Evolutionary conservation across 306 rosid species (phyloP).

Genomic region (Pterocarpus macrocarpus): DNA sequence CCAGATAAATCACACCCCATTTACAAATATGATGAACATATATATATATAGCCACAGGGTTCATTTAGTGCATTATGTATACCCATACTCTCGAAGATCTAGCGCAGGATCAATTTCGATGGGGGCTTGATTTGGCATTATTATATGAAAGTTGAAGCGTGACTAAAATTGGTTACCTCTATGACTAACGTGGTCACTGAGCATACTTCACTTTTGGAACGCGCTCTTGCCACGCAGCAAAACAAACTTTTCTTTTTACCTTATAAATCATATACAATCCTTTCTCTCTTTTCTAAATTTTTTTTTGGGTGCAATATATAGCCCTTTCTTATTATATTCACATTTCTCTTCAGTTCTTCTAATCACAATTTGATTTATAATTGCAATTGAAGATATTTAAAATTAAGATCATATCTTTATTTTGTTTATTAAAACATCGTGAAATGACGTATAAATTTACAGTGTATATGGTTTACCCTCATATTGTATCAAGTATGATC

Average conservation of each 20-base stretch:
- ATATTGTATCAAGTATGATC: neutral
- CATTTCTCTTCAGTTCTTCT: too few species aligned
- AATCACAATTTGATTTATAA: too few species aligned
- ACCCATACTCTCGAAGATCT: neutral
- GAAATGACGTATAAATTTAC: too few species aligned
- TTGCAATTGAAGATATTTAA: too few species aligned
- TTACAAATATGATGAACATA: too few species aligned
- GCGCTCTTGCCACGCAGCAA: neutral
- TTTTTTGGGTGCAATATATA: too few species aligned
- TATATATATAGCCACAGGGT: too few species aligned
- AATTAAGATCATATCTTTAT: neutral
- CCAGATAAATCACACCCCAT: neutral
- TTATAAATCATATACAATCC: too few species aligned
- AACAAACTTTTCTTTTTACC: neutral
- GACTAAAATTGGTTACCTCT: neutral
- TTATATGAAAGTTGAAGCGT: neutral
- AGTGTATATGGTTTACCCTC: too few species aligned
- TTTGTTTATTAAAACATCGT: neutral
- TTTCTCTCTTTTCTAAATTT: too few species aligned
- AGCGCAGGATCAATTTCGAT: neutral
- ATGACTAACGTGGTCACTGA: neutral
- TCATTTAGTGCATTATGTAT: neutral
- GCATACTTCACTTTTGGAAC: neutral
- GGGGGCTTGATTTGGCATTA: neutral
- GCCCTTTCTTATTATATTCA: too few species aligned